These are phyloP conservation scores for Bonnemaisonia californica DNA, from an alignment of 31 red algal species.

Conservation along the genomic window DNA sequence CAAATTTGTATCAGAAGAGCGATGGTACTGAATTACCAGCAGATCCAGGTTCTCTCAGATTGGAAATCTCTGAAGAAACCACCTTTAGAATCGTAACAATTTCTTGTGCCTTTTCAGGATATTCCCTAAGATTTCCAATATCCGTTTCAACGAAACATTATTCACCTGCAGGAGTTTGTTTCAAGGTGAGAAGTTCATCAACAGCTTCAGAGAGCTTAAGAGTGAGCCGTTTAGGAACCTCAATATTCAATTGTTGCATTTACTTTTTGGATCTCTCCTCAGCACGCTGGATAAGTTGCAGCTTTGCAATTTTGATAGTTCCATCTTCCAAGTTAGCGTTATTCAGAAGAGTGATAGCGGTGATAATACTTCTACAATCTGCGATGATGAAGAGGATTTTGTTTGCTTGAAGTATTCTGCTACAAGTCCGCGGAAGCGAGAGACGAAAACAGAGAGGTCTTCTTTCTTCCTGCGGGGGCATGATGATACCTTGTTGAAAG, in stretches of 20 bases:
- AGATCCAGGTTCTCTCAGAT: background rate
- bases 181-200: background rate
- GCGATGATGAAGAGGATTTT: constrained; percentile 6
- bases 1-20: background rate
- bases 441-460: constrained; percentile 29
- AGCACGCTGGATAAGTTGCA: constrained; percentile 20
- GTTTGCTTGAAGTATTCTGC: constrained; percentile 17
- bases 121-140: no score
- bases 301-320: constrained; percentile 36
- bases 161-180: no score
- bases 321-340: constrained; percentile 11
- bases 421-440: constrained; percentile 18
- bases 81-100: no score
- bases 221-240: background rate
- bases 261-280: background rate
- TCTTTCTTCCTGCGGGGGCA: background rate
- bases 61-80: background rate
- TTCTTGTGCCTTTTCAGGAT: no score
- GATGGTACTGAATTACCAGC: background rate
- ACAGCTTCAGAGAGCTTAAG: background rate
- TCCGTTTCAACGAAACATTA: no score
- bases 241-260: background rate
- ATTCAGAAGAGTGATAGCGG: constrained; percentile 28
- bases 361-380: constrained; percentile 32
- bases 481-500: constrained; percentile 17